Evolutionary conservation across 352 stramenopile genomes (phyloP), one percentile per base, ranked within the genome.

Genomic region (Halophytophthora polymorphica): DNA sequence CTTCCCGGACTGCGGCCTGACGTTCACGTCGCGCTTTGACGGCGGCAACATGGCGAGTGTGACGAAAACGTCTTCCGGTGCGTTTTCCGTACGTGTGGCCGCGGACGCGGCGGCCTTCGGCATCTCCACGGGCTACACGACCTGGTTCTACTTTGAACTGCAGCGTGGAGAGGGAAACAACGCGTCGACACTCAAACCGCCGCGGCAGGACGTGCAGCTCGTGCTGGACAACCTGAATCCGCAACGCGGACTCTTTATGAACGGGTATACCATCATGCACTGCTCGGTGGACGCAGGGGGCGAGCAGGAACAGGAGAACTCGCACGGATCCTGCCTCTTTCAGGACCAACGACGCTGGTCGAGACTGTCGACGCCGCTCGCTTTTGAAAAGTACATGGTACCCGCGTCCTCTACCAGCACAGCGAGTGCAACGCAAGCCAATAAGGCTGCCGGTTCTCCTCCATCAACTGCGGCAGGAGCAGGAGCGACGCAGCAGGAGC

Each of bases 131-230:
- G 80, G 77, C 6, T 90, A 90, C 42, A 72, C 74, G 17, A 88
- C 95, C 56, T 96, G 86, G 86, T 96, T 93, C 58, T 96, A 92
- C 69, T 96, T 96, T 56, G 58, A 82, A 29, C 77, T 95, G 18
- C 18, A 78, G 56, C 36, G 83, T 64, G 49, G 56, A 37, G 10
- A 6, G n/a, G 3, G 4, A 7, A 23, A 37, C 46, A 46, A 36
- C 13, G 29, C 48, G 17, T 6, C 12, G 6, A 48, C 55, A 41
- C 7, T 52, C 58, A 17, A 60, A 55, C 48, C 45, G 66, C 34
- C 42, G 28, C 15, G 64, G 66, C 56, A 65, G 48, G 70, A 62
- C 31, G 13, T 83, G 64, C 50, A 73, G 12, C 82, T 96, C 47
- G 67, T 76, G 23, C 69, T 96, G 19, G 56, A 69, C 6, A 96